These are phyloP conservation scores for Lactifluus volemus DNA, from an alignment of 768 basidiomycete genomes.

Conservation along the genomic window DNA sequence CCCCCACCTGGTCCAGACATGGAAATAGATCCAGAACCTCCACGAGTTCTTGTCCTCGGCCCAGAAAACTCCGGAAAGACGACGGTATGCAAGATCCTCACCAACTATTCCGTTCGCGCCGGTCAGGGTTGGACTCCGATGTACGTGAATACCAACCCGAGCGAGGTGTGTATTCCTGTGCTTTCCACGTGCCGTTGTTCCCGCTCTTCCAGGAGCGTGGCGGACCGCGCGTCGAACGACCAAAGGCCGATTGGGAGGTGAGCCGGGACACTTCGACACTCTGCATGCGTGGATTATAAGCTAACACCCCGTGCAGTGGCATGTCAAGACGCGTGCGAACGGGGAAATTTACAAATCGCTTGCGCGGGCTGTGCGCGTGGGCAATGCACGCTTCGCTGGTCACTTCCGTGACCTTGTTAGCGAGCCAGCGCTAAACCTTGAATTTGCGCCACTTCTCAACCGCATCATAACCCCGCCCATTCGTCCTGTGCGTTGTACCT, in stretches of 20 bases:
- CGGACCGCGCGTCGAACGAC: constrained; percentile 68
- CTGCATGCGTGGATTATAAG: not conserved
- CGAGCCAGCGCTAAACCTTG: constrained; percentile 58
- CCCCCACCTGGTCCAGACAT: constrained; percentile 38
- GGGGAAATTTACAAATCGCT: constrained; percentile 81
- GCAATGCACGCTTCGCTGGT: constrained; percentile 44
- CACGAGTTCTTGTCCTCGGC: constrained; percentile 81
- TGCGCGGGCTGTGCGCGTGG: constrained; percentile 50
- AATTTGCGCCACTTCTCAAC: constrained; percentile 86
- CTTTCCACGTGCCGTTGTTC: constrained; percentile 58
- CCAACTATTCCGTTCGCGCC: constrained; percentile 77
- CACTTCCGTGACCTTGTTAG: constrained; percentile 60
- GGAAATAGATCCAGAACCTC: constrained; percentile 45
- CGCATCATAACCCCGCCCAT: constrained; percentile 91
- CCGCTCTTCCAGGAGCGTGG: constrained; percentile 76
- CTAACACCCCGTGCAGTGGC: constrained; percentile 39
- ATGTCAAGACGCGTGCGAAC: constrained; percentile 60
- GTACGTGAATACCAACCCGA: constrained; percentile 73
- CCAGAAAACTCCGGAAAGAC: constrained; percentile 94
- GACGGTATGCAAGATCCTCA: constrained; percentile 77
- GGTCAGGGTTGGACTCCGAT: constrained; percentile 75
- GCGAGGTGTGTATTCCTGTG: constrained; percentile 46
- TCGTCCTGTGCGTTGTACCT: constrained; percentile 51
- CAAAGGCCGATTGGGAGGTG: constrained; percentile 91
- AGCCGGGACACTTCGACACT: constrained; percentile 20